These are phyloP conservation scores for Rhodosporidiobolus odoratus DNA, from an alignment of 768 basidiomycete species.

Conservation along the genomic window DNA sequence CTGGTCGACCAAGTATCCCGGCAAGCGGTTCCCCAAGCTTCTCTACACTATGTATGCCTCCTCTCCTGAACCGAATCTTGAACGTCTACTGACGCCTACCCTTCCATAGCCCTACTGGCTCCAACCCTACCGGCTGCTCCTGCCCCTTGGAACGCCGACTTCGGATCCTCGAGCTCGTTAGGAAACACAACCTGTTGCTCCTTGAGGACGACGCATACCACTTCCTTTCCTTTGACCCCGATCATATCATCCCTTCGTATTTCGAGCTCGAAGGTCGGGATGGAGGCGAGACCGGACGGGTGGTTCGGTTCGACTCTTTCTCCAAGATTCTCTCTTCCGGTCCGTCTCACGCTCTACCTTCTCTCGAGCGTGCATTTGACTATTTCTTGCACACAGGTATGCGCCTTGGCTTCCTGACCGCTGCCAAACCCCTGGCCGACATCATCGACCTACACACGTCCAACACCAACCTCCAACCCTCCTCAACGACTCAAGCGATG, in stretches of 20 bases:
- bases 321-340: conserved; percentile 63
- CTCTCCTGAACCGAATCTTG: too few species aligned
- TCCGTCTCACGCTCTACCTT: conserved; percentile 11
- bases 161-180: conserved; percentile 58
- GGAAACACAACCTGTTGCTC: conserved; percentile 70
- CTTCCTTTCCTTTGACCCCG: conserved; percentile 63
- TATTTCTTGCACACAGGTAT: conserved; percentile 54
- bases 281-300: conserved; percentile 62
- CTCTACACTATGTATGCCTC: conserved; percentile 62
- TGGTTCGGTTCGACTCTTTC: conserved; percentile 81
- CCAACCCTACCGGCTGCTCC: conserved; percentile 80
- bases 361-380: conserved; percentile 45
- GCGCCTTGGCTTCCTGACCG: conserved; percentile 73
- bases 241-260: conserved; percentile 62
- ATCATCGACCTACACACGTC: conserved; percentile 67
- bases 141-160: conserved; percentile 64
- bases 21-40: conserved; percentile 66
- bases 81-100: not conserved
- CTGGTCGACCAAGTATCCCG: conserved; percentile 58
- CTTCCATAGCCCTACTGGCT: conserved; percentile 54
- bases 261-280: conserved; percentile 69
- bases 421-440: conserved; percentile 62
- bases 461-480: conserved; percentile 52
- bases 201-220: conserved; percentile 62
- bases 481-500: conserved; percentile 52